phyloP scores from a whole-genome alignment of 2,329 filamentous ascomycete genomes.

The Colletotrichum godetiae region DNA sequence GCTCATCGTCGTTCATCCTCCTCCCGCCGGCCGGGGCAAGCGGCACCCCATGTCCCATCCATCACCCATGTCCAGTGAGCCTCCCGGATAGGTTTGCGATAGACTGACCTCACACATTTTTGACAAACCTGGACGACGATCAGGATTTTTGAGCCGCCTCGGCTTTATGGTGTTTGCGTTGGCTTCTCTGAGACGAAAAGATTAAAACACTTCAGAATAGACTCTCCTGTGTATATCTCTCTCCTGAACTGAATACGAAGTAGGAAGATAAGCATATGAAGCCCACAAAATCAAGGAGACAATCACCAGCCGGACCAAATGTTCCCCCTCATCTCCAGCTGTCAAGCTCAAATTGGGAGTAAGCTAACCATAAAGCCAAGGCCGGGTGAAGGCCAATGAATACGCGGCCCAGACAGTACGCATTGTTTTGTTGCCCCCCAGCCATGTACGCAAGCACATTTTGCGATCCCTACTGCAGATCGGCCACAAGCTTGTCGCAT shows the following conservation, averaged over 20 bases:
- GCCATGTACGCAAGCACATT: slow-evolving; percentile 32
- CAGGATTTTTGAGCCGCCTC: neutral
- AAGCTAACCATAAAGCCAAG: slow-evolving; percentile 18
- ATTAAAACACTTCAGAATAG: neutral
- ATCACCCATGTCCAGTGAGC: slow-evolving; percentile 17
- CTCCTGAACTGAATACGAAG: neutral
- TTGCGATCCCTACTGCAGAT: slow-evolving; percentile 32
- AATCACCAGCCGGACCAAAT: slow-evolving; percentile 14
- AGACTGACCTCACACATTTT: neutral
- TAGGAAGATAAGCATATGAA: neutral
- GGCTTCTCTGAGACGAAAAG: neutral
- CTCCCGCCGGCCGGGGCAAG: neutral
- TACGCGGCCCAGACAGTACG: neutral
- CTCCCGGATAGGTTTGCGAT: slow-evolving; percentile 12
- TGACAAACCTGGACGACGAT: neutral
- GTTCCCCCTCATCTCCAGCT: slow-evolving; percentile 10
- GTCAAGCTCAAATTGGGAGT: slow-evolving; percentile 6
- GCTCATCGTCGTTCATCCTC: neutral
- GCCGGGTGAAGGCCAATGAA: neutral
- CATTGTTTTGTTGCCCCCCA: neutral
- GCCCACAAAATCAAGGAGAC: neutral
- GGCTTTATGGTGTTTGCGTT: neutral
- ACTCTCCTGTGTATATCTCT: neutral
- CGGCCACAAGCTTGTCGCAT: slow-evolving; percentile 24
- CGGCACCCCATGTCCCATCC: neutral